A percentile compares a stretch with the other conserved stretches of the same genome.
Conservation (phyloP, 495 filamentous ascomycete species). For the Xylaria scruposa region DNA sequence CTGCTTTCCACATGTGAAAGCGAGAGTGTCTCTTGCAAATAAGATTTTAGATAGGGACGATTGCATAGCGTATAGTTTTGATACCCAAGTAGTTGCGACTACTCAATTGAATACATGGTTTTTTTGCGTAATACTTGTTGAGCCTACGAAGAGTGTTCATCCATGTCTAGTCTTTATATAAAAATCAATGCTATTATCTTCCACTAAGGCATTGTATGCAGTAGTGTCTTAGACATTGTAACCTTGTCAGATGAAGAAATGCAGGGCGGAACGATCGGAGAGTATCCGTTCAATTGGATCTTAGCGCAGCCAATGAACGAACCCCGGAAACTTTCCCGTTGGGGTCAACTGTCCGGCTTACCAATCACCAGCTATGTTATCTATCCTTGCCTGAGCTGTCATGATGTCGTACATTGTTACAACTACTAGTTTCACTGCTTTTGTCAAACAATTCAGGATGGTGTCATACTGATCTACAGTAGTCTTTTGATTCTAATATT, state of each 20-base stretch:
- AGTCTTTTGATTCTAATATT: background rate
- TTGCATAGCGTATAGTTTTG: conserved; percentile 27
- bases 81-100: conserved; percentile 26
- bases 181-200: too few species aligned
- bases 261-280: conserved; percentile 13
- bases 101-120: conserved; percentile 11
- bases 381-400: background rate
- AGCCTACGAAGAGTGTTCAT: background rate
- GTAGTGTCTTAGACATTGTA: background rate
- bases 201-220: too few species aligned
- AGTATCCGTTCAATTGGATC: conserved; percentile 11
- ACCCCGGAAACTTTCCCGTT: background rate
- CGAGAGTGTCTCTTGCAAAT: background rate
- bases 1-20: background rate
- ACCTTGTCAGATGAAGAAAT: background rate
- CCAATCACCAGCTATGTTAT: background rate
- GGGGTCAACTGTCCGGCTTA: background rate
- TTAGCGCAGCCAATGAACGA: conserved; percentile 4
- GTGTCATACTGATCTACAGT: background rate
- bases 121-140: background rate
- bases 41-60: conserved; percentile 3
- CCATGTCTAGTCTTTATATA: background rate
- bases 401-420: background rate
- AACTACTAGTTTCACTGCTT: background rate
- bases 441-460: background rate